phyloP scores from a whole-genome alignment of 2,329 filamentous ascomycete genomes.

The Hypoxylon sp. region DNA sequence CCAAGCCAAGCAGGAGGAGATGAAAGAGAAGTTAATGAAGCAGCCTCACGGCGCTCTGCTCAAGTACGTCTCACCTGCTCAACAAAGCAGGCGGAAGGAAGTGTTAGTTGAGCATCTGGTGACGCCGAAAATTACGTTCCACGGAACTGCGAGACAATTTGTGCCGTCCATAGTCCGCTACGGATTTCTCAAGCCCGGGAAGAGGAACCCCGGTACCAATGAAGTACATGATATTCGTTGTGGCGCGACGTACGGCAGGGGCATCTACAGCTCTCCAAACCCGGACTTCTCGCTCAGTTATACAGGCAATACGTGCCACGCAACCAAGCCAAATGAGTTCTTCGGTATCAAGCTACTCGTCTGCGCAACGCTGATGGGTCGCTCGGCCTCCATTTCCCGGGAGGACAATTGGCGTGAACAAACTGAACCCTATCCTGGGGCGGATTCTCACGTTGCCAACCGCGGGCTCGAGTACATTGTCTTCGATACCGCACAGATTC shows the following conservation, averaged over 20 bases:
- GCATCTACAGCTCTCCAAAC: slow-evolving; percentile 62
- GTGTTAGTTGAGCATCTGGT: slow-evolving; percentile 57
- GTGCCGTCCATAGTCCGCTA: slow-evolving; percentile 61
- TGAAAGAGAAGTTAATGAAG: slow-evolving; percentile 48
- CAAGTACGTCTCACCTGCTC: slow-evolving; percentile 26
- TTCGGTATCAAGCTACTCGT: slow-evolving; percentile 61
- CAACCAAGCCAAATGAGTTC: slow-evolving; percentile 52
- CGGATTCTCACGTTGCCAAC: slow-evolving; percentile 59
- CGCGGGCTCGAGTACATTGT: slow-evolving; percentile 60
- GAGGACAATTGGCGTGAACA: slow-evolving; percentile 52
- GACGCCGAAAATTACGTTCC: slow-evolving; percentile 58
- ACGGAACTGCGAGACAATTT: slow-evolving; percentile 56
- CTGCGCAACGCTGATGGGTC: slow-evolving; percentile 64
- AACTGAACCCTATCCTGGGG: slow-evolving; percentile 48
- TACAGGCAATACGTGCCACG: slow-evolving; percentile 49
- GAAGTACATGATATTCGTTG: slow-evolving; percentile 52
- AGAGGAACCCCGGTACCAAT: slow-evolving; percentile 51
- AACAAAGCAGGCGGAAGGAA: slow-evolving; percentile 45
- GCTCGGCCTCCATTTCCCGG: slow-evolving; percentile 52
- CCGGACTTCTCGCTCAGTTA: slow-evolving; percentile 58
- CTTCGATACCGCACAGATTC: slow-evolving; percentile 60
- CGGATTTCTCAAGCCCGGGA: slow-evolving; percentile 60
- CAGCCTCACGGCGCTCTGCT: slow-evolving; percentile 29
- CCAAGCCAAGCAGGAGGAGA: slow-evolving; percentile 46
- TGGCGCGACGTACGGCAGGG: slow-evolving; percentile 58